These are phyloP conservation scores for Colletotrichum tamarilloi DNA, from an alignment of 2,329 filamentous ascomycete species.

Conservation along the genomic window DNA sequence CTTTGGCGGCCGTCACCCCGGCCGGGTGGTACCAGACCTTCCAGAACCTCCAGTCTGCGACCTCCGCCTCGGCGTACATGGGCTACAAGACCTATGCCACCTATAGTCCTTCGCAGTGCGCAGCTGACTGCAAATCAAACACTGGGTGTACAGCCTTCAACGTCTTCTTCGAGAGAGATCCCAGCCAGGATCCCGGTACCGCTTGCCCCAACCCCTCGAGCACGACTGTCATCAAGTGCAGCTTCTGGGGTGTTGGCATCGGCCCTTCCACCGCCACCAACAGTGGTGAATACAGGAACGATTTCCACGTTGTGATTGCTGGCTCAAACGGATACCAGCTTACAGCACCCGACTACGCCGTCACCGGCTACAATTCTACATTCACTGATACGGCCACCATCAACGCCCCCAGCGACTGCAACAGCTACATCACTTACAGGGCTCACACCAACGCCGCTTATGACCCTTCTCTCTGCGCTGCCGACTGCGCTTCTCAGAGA, in stretches of 20 bases:
- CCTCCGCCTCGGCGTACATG: constrained; percentile 5
- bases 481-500: constrained; percentile 11
- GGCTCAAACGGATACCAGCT: constrained; percentile 33
- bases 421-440: constrained; percentile 28
- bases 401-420: constrained; percentile 21
- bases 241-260: constrained; percentile 16
- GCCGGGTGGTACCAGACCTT: constrained; percentile 21
- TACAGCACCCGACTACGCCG: not conserved
- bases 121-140: constrained; percentile 1
- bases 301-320: constrained; percentile 29
- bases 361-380: constrained; percentile 14
- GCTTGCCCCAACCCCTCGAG: constrained; percentile 7
- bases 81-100: constrained; percentile 17
- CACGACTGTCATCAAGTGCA: constrained; percentile 22
- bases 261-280: constrained; percentile 27
- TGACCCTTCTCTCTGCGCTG: constrained; percentile 17
- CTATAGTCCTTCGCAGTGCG: constrained; percentile 11
- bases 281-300: constrained; percentile 21
- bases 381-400: constrained; percentile 15
- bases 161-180: constrained; percentile 27
- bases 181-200: not conserved
- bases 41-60: constrained; percentile 24
- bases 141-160: constrained; percentile 18
- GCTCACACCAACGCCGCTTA: constrained; percentile 7
- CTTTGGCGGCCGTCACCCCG: not conserved